phyloP scores from a whole-genome alignment of 176 grass and related monocot genomes.

The Stipa capillata region DNA sequence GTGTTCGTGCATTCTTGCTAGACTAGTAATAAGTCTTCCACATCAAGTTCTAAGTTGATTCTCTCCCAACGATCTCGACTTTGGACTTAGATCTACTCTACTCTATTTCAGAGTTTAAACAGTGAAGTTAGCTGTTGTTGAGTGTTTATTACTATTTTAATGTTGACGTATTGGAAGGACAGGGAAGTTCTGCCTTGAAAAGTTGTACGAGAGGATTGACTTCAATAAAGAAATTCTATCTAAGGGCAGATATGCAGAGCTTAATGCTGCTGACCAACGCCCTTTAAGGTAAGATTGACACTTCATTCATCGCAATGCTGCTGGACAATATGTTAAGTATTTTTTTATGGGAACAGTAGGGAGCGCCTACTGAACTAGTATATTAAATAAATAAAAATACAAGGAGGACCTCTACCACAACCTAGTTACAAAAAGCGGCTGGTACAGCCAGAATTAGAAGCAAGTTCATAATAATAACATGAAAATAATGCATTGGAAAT shows the following conservation, averaged over 20 bases:
- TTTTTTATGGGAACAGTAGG: too few relatives aligned
- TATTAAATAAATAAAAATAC: neutral
- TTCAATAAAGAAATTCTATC: constrained; percentile 94
- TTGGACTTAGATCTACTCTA: neutral
- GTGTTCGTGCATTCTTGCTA: constrained; percentile 8
- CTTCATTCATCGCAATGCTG: neutral
- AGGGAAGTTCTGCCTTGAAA: constrained; percentile 88
- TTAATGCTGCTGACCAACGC: constrained; percentile 73
- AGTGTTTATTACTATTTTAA: constrained; percentile 22
- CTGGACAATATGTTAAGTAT: neutral
- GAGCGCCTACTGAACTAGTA: too few relatives aligned
- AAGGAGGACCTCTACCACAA: neutral
- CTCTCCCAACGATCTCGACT: neutral
- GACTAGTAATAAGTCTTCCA: neutral
- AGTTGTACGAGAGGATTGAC: constrained; percentile 78
- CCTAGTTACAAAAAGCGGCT: neutral
- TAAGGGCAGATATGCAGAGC: constrained; percentile 76
- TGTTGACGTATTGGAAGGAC: constrained; percentile 21
- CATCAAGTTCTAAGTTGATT: neutral
- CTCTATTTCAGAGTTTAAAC: neutral
- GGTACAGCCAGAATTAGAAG: neutral
- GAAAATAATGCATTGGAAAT: neutral
- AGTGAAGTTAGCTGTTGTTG: neutral
- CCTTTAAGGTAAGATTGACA: constrained; percentile 54
- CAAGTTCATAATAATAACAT: neutral